Base-by-base conservation (phyloP, 1,284 basidiomycete genomes). In the Sporisorium iseilematis-ciliati region DNA sequence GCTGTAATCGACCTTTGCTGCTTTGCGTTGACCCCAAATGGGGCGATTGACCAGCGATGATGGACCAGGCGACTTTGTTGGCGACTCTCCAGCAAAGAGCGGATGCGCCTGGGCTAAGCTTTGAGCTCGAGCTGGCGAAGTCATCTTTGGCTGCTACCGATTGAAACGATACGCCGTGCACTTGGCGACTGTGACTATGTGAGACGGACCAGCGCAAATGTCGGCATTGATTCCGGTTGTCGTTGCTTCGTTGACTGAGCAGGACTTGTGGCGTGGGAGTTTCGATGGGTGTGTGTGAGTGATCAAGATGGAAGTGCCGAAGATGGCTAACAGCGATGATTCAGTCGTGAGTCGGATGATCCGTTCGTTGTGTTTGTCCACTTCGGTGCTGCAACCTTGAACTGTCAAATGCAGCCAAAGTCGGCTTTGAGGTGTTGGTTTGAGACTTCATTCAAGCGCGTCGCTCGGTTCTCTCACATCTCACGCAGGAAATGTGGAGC, bases 11-110 rank as follows among this genome's bases (percentile, higher is more conserved):
- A 70, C 57, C 4, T 57, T 38, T 3, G 62, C 42, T 16, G 61
- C 66, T 35, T 75, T 75, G 21, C 72, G 59, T 45, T 75, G 73
- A 35, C 67, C 73, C 73, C 73, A 75, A n/a, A 75, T 62, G 4
- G 73, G 67, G 4, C 73, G 63, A 42, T 75, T 75, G 53, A 75
- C 73, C 18, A 75, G 64, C 18, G 73, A 75, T 6, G 72, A 56
- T 1, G 73, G 64, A 8, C 57, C 64, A 21, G 73, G 67, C 26
- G 67, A 70, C 53, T 67, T 67, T 14, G 73, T 67, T n/a, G 67
- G 68, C 25, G 67, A 70, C 21, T 75, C 73, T 57, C 65, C 67
- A 8, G 64, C 51, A 43, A 75, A 71, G 29, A 75, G 64, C 12
- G 73, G 73, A 62, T 75, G 73, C 3, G 73, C 57, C 25, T 60